These are phyloP conservation scores for Huntiella decipiens DNA, from an alignment of 2,329 filamentous ascomycete genomes.

Conservation along the genomic window DNA sequence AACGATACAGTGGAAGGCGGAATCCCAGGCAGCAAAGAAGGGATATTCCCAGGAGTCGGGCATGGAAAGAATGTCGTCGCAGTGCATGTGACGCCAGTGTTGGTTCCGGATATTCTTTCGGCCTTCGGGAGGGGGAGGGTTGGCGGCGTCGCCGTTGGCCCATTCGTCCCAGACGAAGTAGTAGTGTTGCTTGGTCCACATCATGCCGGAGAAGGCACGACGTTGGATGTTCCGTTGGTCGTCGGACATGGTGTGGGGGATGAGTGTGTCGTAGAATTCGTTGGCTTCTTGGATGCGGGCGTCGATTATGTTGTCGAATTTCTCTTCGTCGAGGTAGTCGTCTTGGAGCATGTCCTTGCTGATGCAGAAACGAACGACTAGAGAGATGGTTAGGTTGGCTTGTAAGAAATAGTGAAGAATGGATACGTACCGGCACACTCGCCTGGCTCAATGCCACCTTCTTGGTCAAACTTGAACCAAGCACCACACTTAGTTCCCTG, in stretches of 20 bases:
- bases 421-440: conserved; percentile 65
- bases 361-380: conserved; percentile 77
- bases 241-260: conserved; percentile 80
- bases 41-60: conserved; percentile 98
- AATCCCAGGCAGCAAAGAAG: conserved; percentile 95
- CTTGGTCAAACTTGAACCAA: conserved; percentile 85
- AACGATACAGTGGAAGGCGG: conserved; percentile 89
- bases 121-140: conserved; percentile 65
- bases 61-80: conserved; percentile 93
- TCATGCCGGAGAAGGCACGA: conserved; percentile 88
- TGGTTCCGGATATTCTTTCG: conserved; percentile 69
- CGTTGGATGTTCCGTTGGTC: conserved; percentile 89
- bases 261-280: conserved; percentile 88
- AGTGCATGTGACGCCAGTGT: conserved; percentile 86
- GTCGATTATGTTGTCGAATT: conserved; percentile 81
- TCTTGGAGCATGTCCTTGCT: conserved; percentile 45
- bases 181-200: conserved; percentile 97
- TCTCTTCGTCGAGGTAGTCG: conserved; percentile 73
- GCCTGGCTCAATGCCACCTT: conserved; percentile 67
- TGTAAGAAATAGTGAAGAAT: conserved; percentile 11
- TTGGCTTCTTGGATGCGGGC: conserved; percentile 75
- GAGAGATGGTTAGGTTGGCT: not conserved
- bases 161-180: conserved; percentile 96
- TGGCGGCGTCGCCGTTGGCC: conserved; percentile 80
- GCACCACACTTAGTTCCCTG: conserved; percentile 76